phyloP scores from a whole-genome alignment of 257 asterid genomes.

The Solanum chaucha region DNA sequence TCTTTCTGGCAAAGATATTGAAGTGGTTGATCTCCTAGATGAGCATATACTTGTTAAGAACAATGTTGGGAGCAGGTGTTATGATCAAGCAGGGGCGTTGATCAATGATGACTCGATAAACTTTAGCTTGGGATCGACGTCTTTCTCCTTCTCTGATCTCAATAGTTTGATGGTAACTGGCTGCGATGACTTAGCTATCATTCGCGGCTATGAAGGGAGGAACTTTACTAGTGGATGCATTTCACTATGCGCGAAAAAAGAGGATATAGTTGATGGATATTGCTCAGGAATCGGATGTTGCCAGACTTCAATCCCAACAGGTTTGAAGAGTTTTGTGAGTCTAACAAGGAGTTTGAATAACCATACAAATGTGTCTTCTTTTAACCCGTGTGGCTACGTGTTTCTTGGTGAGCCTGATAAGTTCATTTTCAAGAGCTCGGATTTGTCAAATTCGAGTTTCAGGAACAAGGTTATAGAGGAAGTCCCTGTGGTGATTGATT shows the following conservation, averaged over 20 bases:
- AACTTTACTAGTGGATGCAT: not conserved
- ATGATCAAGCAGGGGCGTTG: not conserved
- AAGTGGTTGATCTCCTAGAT: not conserved
- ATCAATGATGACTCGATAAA: not conserved
- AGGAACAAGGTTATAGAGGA: not conserved
- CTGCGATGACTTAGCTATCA: not conserved
- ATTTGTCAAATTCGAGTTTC: not conserved
- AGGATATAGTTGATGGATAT: not conserved
- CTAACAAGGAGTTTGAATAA: not conserved
- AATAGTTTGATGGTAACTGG: not conserved
- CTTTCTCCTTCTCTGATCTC: not conserved
- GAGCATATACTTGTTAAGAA: not conserved
- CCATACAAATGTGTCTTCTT: not conserved
- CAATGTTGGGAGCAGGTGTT: not conserved
- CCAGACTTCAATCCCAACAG: not conserved
- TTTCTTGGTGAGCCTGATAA: not conserved
- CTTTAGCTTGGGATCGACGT: not conserved
- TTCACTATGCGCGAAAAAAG: not conserved
- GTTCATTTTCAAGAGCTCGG: not conserved
- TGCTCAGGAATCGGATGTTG: not conserved
- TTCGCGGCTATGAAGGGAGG: not conserved
- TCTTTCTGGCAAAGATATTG: not conserved
- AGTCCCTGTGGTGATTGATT: not conserved
- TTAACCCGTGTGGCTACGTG: not conserved
- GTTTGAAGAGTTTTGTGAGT: not conserved